A percentile compares a stretch with the other conserved stretches of the same genome.
Conservation (phyloP, 176 grass and related monocot species). For the Hsuehochloa calcarea region DNA sequence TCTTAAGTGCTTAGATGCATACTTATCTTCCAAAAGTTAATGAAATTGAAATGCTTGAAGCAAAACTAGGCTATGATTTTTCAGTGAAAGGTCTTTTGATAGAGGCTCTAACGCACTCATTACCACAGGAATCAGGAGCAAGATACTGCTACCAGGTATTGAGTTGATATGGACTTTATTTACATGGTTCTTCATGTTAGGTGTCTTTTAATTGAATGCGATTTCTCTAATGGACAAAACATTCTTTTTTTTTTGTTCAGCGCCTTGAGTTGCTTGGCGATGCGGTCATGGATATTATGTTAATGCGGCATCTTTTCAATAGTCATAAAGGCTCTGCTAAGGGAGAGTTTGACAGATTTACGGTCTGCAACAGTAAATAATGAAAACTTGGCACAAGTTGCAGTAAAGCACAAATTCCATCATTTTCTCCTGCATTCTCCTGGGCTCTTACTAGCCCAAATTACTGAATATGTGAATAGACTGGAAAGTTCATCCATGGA, state of each 20-base stretch:
- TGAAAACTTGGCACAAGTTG: conserved; percentile 83
- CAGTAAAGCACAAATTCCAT: conserved; percentile 75
- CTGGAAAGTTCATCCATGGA: conserved; percentile 46
- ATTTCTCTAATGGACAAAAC: conserved; percentile 23
- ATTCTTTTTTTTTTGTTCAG: conserved; percentile 37
- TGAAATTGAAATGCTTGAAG: conserved; percentile 72
- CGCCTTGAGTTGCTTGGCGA: conserved; percentile 95
- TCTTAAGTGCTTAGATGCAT: conserved; percentile 53
- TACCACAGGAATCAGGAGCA: conserved; percentile 64
- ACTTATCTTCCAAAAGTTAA: conserved; percentile 51
- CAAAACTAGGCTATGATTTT: conserved; percentile 70
- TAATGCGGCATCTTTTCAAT: conserved; percentile 72
- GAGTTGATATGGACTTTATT: conserved; percentile 19
- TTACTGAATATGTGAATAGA: conserved; percentile 64
- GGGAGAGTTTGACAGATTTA: conserved; percentile 85
- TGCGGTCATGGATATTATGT: conserved; percentile 83
- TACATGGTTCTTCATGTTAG: conserved; percentile 30
- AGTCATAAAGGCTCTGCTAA: conserved; percentile 64
- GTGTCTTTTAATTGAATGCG: conserved; percentile 19
- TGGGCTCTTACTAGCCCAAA: conserved; percentile 55
- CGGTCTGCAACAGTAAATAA: conserved; percentile 91
- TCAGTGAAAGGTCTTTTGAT: conserved; percentile 62
- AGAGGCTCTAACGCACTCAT: conserved; percentile 82
- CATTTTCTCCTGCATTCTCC: conserved; percentile 72
- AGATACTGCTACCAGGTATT: conserved; percentile 79